Conservation (phyloP, 352 stramenopile species). For the Ophiocytium majus region DNA sequence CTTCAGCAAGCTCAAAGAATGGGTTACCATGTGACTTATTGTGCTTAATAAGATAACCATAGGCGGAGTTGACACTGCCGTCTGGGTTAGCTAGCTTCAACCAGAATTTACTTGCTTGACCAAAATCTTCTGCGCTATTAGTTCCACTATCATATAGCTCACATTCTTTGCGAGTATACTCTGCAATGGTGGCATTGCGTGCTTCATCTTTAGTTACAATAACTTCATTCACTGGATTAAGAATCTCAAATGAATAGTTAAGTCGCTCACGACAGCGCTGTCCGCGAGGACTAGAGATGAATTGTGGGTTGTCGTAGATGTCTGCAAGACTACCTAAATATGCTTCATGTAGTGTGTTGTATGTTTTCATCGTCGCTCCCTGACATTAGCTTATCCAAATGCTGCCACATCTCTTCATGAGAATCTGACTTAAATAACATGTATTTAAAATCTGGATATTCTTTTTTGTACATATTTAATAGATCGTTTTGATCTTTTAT, state of each 20-base stretch:
- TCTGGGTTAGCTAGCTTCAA: slow-evolving; percentile 10
- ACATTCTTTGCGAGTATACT: neutral
- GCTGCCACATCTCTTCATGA: no score
- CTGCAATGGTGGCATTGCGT: neutral
- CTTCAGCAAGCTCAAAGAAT: neutral
- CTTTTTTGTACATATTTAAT: no score
- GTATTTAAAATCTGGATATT: no score
- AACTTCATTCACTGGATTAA: neutral
- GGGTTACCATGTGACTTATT: neutral
- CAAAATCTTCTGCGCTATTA: neutral
- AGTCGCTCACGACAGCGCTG: neutral
- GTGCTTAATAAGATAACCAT: neutral
- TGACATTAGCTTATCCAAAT: no score
- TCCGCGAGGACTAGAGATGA: neutral
- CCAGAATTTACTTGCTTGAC: slow-evolving; percentile 2
- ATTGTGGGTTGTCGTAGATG: neutral
- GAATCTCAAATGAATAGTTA: slow-evolving; percentile 7
- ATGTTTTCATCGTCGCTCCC: no score
- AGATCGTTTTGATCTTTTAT: no score
- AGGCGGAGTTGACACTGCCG: neutral
- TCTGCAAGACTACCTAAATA: slow-evolving; percentile 1
- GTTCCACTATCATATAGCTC: neutral
- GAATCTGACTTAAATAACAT: no score
- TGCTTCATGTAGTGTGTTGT: neutral
- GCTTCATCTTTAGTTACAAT: neutral